Evolutionary conservation across 179 eudicot species (phyloP).

Genomic region (Gypsophila paniculata): DNA sequence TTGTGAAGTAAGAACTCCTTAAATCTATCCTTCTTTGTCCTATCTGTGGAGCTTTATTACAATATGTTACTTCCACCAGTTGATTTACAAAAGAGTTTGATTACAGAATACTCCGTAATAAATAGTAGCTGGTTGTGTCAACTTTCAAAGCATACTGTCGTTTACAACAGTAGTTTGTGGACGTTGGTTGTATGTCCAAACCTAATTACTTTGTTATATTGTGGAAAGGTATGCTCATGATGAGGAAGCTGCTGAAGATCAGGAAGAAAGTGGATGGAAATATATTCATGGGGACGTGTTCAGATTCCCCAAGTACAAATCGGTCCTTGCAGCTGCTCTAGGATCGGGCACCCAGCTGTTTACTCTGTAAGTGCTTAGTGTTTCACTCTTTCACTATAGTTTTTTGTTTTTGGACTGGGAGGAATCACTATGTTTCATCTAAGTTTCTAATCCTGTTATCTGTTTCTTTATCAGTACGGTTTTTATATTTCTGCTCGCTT

Average conservation of each 20-base stretch:
- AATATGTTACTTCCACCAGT: neutral
- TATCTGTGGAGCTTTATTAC: neutral
- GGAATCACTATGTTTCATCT: slow-evolving; percentile 2
- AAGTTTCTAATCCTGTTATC: neutral
- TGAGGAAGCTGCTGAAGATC: slow-evolving; percentile 44
- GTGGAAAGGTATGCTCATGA: slow-evolving; percentile 39
- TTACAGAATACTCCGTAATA: neutral
- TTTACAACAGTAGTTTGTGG: neutral
- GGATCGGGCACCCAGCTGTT: slow-evolving; percentile 44
- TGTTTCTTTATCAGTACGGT: slow-evolving; percentile 29
- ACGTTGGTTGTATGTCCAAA: neutral
- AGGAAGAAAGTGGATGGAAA: slow-evolving; percentile 45
- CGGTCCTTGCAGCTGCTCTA: slow-evolving; percentile 40
- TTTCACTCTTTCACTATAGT: neutral
- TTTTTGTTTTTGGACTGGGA: neutral
- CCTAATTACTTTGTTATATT: too few species aligned
- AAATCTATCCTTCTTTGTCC: neutral
- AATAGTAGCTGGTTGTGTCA: neutral
- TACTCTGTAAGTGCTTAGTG: slow-evolving; percentile 33
- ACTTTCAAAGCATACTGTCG: slow-evolving; percentile 5
- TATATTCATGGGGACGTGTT: slow-evolving; percentile 45
- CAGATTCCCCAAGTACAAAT: slow-evolving; percentile 37
- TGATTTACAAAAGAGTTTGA: neutral
- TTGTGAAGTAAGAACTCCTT: slow-evolving; percentile 34
- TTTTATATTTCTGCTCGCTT: slow-evolving; percentile 37